Base-by-base conservation (phyloP, 441 rosid genomes). In the Macaranga tanarius region DNA sequence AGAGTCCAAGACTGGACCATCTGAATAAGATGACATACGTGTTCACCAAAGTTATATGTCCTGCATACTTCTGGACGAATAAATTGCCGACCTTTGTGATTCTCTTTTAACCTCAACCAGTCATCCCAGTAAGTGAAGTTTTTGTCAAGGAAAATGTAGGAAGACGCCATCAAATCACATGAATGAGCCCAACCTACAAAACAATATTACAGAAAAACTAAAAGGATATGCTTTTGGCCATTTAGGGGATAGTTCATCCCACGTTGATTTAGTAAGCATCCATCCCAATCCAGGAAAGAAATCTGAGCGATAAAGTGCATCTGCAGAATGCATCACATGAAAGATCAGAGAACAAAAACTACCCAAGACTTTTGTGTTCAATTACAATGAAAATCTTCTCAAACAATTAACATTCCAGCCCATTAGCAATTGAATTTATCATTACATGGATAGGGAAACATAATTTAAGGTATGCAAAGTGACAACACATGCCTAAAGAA, bases 141-240 rank as follows among this genome's bases (percentile, higher is more conserved):
- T 73, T 83, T 72, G 95, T 93, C 80, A 93, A 89, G 86, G 88
- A 87, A 89, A 88, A 70, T 69, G 51, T 64, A 47, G 65, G 47
- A 62, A 42, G 66, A 38, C 57, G 54, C 28, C 59, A 77, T 22
- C 17, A 65, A n/a, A 44, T 57, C 47, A 65, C 66, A 69, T 28
- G 26, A 62, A 47, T 38, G 70, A 77, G 64, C 72, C 11, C 68
- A 42, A 58, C 78, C 40, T 17, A 34, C 50, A 72, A 81, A 73
- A 59, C 17, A 15, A 64, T 64, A 74, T 25, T 54, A 76, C 55
- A 75, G 5, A 7, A 48, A 44, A 60, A 34, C 45, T 71, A 75
- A 57, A 84, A 92, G 99, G 99, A 95, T 95, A 95, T 95, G 99
- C 99, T 79, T 91, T 95, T 62, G 98, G 99, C 98, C 99, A 95